Conservation (phyloP, 148 eudicot genomes). For the Selenicereus undatus region DNA sequence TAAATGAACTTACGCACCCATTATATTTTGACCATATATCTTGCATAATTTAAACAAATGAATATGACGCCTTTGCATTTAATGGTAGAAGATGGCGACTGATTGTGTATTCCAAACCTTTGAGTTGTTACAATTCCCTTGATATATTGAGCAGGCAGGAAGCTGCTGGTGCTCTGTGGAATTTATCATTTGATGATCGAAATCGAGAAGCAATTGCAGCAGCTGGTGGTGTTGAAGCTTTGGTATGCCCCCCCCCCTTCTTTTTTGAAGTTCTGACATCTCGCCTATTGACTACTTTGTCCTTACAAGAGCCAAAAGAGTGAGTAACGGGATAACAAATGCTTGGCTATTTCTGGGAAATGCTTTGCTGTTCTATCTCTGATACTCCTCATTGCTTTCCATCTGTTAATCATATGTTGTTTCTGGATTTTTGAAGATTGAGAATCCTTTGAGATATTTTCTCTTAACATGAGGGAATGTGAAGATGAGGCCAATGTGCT, state of each 20-base stretch:
- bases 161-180: slow-evolving; percentile 99
- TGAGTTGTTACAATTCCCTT: neutral
- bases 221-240: slow-evolving; percentile 95
- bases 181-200: slow-evolving; percentile 90
- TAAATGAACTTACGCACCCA: neutral
- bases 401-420: too few species aligned
- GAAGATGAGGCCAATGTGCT: too few species aligned
- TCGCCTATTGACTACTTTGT: too few species aligned
- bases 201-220: slow-evolving; percentile 95
- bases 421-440: too few species aligned
- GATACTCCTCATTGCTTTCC: too few species aligned
- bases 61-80: neutral
- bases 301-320: too few species aligned
- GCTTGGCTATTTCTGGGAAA: too few species aligned
- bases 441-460: too few species aligned
- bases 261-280: too few species aligned
- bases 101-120: neutral
- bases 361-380: too few species aligned
- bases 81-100: neutral
- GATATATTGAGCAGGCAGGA: slow-evolving; percentile 64
- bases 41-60: neutral
- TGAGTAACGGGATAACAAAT: too few species aligned
- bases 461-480: too few species aligned
- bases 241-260: slow-evolving; percentile 46
- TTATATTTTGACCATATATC: slow-evolving; percentile 1